Percentiles rank a stretch among this genome's conserved stretches.
Evolutionary conservation across 1,284 basidiomycete genomes (phyloP).

Genomic region (Ustilago tritici): DNA sequence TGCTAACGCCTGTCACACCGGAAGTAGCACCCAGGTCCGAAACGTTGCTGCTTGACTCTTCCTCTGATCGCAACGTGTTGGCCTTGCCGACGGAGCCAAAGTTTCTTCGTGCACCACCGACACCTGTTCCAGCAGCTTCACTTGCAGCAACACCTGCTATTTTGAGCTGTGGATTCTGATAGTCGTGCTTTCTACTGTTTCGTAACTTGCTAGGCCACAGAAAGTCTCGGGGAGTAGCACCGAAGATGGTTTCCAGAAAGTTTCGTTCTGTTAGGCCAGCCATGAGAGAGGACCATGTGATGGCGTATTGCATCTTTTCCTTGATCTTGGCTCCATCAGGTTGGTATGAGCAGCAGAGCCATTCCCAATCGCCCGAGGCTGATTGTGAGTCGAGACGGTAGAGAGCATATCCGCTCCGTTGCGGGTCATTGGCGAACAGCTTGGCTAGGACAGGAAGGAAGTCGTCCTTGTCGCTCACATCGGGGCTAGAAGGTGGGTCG

Average conservation of each 20-base stretch:
- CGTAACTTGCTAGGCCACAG: slow-evolving; percentile 57
- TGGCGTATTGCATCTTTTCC: slow-evolving; percentile 65
- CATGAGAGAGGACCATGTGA: slow-evolving; percentile 57
- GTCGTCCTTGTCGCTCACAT: slow-evolving; percentile 53
- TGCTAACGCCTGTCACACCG: slow-evolving; percentile 22
- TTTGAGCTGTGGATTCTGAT: slow-evolving; percentile 64
- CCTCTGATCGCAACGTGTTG: slow-evolving; percentile 23
- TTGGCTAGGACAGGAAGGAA: slow-evolving; percentile 46
- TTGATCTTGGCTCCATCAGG: slow-evolving; percentile 62
- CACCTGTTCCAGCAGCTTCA: slow-evolving; percentile 60
- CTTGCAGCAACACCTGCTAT: slow-evolving; percentile 48
- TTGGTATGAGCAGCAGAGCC: slow-evolving; percentile 61
- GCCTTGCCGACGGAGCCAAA: slow-evolving; percentile 51
- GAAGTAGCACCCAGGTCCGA: slow-evolving; percentile 21
- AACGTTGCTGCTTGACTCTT: slow-evolving; percentile 2
- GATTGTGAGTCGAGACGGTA: slow-evolving; percentile 59
- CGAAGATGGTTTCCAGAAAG: slow-evolving; percentile 64
- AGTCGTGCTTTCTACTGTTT: slow-evolving; percentile 64
- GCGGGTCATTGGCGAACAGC: slow-evolving; percentile 55
- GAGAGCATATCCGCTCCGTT: slow-evolving; percentile 59
- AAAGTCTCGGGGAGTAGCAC: slow-evolving; percentile 54
- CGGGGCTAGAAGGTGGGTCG: slow-evolving; percentile 23
- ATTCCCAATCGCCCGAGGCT: slow-evolving; percentile 62
- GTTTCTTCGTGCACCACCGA: slow-evolving; percentile 56
- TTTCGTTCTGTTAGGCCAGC: slow-evolving; percentile 53